phyloP scores from a whole-genome alignment of 345 rosid genomes.

The Citrus australasica region DNA sequence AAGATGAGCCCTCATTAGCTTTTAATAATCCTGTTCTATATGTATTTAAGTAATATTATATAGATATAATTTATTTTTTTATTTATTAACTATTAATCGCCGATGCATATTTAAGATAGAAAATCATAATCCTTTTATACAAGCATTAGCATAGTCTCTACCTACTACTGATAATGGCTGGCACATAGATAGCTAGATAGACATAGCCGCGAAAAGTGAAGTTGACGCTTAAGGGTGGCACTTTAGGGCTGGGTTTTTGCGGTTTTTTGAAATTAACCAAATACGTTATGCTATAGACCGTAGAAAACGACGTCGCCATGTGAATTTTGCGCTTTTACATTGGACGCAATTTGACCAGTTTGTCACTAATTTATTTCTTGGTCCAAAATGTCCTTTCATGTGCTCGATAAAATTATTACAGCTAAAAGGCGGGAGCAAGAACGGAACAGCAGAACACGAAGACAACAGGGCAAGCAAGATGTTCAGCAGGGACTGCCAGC shows the following conservation, averaged over 20 bases:
- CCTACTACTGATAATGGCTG: background rate
- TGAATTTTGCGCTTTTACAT: constrained; percentile 21
- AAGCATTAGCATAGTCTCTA: background rate
- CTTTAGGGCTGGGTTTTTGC: constrained; percentile 13
- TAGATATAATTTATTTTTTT: too few relatives aligned
- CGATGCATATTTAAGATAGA: too few relatives aligned
- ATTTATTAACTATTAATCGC: too few relatives aligned
- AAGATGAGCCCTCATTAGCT: too few relatives aligned
- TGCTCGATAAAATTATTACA: background rate
- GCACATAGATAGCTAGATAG: background rate
- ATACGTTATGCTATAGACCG: constrained; percentile 29
- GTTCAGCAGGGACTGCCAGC: constrained; percentile 89
- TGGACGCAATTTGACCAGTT: constrained; percentile 26
- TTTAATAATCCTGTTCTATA: too few relatives aligned
- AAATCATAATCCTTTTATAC: background rate
- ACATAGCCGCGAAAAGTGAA: constrained; percentile 7
- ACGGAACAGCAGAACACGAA: constrained; percentile 27
- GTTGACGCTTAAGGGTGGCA: background rate
- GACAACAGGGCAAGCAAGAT: constrained; percentile 72
- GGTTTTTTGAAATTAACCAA: constrained; percentile 21
- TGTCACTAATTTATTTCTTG: background rate
- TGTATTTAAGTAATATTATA: too few relatives aligned
- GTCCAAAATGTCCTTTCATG: constrained; percentile 6
- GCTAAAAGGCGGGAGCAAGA: constrained; percentile 44
- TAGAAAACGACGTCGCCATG: constrained; percentile 27